Evolutionary conservation across 352 stramenopile genomes (phyloP).

Genomic region (Blastocystis sp.): DNA sequence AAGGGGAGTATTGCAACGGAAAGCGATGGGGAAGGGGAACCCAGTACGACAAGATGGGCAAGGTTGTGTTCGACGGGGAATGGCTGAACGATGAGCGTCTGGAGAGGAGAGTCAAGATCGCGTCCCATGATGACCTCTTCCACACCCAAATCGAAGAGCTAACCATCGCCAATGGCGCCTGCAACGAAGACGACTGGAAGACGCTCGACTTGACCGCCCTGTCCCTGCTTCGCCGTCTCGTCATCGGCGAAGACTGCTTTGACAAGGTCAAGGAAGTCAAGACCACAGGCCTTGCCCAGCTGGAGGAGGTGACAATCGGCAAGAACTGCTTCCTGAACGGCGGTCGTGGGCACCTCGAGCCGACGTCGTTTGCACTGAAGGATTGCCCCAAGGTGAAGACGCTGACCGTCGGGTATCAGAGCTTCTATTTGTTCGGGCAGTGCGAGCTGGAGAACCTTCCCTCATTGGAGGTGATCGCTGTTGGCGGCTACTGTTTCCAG

Average conservation of each 20-base stretch:
- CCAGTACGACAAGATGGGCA: background rate
- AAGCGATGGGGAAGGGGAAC: slow-evolving; percentile 24
- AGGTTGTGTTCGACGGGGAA: slow-evolving; percentile 13
- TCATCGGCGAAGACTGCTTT: background rate
- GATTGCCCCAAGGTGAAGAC: no score
- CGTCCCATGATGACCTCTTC: background rate
- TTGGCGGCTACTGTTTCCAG: no score
- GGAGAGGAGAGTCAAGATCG: background rate
- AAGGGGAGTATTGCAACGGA: slow-evolving; percentile 14
- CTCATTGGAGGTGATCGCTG: no score
- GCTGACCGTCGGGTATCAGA: no score
- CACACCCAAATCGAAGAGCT: background rate
- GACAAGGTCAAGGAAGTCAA: background rate
- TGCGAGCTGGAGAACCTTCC: no score
- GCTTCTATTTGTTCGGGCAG: no score
- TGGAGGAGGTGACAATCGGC: background rate
- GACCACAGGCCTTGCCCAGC: background rate
- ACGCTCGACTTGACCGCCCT: background rate
- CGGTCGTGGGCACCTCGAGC: no score
- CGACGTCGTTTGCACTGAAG: no score
- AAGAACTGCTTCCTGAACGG: background rate
- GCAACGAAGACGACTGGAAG: background rate
- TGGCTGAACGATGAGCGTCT: background rate
- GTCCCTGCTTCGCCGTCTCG: background rate
- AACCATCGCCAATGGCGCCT: background rate